Conservation (phyloP, 345 rosid genomes). For the Zanthoxylum bungeanum region DNA sequence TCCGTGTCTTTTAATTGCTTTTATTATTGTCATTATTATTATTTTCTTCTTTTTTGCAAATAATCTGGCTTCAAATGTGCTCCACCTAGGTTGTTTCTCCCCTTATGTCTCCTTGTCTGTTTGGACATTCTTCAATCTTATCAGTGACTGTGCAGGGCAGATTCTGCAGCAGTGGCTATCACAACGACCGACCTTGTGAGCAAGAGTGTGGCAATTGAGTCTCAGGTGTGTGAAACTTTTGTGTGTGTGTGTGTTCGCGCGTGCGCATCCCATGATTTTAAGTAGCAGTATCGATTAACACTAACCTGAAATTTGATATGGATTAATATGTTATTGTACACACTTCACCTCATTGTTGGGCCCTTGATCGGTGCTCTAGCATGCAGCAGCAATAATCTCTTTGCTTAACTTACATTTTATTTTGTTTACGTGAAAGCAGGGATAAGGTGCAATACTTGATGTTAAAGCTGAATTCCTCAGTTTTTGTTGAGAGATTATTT, state of each 20-base stretch:
- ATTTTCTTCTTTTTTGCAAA: background rate
- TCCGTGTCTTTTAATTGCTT: background rate
- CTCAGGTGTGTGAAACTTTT: constrained; percentile 40
- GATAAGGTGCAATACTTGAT: no score
- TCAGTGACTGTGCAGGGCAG: constrained; percentile 61
- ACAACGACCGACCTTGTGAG: constrained; percentile 95
- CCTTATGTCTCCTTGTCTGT: constrained; percentile 8
- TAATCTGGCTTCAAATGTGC: constrained; percentile 10
- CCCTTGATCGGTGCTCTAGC: background rate
- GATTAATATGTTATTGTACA: background rate
- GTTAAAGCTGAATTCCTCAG: background rate
- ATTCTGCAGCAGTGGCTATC: constrained; percentile 94
- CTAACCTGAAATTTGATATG: background rate
- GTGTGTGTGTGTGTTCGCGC: background rate
- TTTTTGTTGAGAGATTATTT: background rate
- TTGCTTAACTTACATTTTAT: background rate
- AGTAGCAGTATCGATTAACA: background rate
- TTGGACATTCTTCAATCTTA: constrained; percentile 14
- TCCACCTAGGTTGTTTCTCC: background rate
- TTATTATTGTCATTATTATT: background rate
- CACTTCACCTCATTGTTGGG: background rate
- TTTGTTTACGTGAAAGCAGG: background rate
- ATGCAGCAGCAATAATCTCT: background rate
- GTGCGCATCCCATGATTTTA: background rate
- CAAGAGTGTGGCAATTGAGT: constrained; percentile 92